Evolutionary conservation across 148 eudicot genomes (phyloP).

Genomic region (Mesembryanthemum crystallinum): DNA sequence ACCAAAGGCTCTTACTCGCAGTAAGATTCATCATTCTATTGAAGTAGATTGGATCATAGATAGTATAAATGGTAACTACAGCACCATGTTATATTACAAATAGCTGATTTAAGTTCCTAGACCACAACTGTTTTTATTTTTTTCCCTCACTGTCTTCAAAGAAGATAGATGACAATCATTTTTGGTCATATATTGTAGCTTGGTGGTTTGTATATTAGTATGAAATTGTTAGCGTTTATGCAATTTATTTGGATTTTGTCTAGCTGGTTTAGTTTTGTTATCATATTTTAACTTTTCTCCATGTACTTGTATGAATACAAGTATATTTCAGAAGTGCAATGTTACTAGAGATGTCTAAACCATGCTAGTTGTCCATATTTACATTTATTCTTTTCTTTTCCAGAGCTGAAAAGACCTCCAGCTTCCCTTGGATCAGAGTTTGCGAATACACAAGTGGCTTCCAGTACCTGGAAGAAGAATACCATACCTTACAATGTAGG

Average conservation of each 20-base stretch:
- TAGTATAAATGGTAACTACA: neutral
- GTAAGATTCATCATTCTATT: neutral
- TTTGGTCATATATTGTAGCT: no score
- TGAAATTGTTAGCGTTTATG: neutral
- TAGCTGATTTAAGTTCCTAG: no score
- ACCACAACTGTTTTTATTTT: no score
- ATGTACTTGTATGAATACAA: no score
- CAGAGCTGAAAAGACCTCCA: conserved; percentile 13
- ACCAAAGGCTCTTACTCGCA: neutral
- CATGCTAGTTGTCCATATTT: neutral
- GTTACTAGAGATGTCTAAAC: neutral
- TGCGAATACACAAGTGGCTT: neutral
- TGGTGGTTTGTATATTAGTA: no score
- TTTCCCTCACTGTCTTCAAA: no score
- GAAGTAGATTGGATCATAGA: neutral
- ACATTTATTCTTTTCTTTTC: neutral
- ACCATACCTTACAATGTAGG: no score
- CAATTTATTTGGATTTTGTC: neutral
- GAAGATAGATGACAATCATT: no score
- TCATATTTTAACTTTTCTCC: no score
- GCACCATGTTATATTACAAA: neutral
- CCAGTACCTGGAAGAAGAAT: conserved; percentile 3
- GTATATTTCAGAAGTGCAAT: no score
- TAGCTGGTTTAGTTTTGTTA: neutral
- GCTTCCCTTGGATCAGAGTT: conserved; percentile 8